These are phyloP conservation scores for Chalciporus piperatus DNA, from an alignment of 768 basidiomycete genomes.

Conservation along the genomic window DNA sequence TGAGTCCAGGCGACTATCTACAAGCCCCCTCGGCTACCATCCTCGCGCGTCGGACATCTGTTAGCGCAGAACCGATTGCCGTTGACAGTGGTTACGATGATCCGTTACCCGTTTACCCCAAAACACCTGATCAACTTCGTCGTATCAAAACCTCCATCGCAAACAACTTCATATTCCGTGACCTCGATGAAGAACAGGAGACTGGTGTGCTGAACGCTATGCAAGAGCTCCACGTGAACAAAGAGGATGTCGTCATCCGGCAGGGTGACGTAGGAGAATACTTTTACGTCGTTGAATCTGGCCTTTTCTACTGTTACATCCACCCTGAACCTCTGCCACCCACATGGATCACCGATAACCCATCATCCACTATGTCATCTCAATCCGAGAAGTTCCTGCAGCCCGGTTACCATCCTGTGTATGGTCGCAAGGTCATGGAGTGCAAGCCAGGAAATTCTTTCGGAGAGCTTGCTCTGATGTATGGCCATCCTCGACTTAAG, in stretches of 20 bases:
- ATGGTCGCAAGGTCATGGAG: constrained; percentile 80
- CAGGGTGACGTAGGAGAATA: constrained; percentile 97
- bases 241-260: constrained; percentile 87
- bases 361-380: constrained; percentile 35
- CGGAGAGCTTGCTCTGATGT: constrained; percentile 97
- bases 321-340: constrained; percentile 64
- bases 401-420: constrained; percentile 63
- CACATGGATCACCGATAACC: constrained; percentile 49
- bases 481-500: constrained; percentile 96
- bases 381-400: constrained; percentile 56
- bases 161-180: constrained; percentile 91
- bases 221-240: constrained; percentile 74
- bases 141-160: constrained; percentile 87
- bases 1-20: constrained; percentile 61
- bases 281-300: constrained; percentile 96
- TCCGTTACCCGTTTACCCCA: constrained; percentile 71
- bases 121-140: constrained; percentile 78
- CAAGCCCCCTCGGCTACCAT: constrained; percentile 72
- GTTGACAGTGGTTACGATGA: constrained; percentile 66
- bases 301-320: constrained; percentile 81
- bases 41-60: constrained; percentile 88
- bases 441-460: constrained; percentile 85
- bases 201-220: constrained; percentile 92
- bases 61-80: constrained; percentile 95
- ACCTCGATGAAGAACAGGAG: constrained; percentile 95